Base-by-base conservation (phyloP, 2,329 filamentous ascomycete species). In the Cordyceps javanica region DNA sequence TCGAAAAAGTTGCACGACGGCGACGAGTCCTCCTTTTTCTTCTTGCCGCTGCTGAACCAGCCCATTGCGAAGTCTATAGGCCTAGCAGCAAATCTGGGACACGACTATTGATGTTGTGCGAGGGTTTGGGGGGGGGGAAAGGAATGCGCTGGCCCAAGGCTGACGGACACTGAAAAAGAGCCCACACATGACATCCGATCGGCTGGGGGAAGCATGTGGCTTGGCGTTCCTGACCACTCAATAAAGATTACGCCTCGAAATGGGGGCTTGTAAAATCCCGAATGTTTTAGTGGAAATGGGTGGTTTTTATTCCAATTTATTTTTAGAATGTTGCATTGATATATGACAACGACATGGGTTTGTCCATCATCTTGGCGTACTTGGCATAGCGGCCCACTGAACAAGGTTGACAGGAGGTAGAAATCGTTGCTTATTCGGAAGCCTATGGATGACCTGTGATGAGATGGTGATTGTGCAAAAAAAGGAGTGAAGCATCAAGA, bases 181-280 rank as follows among this genome's bases (percentile, higher is more conserved):
- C n/a, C n/a, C n/a, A 23, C 50, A 32, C 50, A 53, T 54, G 51
- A 54, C 39, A 54, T 44, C 39, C 42, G 51, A 44, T 54, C 51
- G 51, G 51, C 23, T 28, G 36, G 32, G 49, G n/a, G 23, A 52
- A 41, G 45, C 49, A 25, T 23, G 14, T n/a, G 25, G 26, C 44
- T 46, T 46, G 44, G 16, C 44, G 3, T 26, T 50, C 21, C 14
- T 3, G 6, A 38, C 46, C 46, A 23, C 10, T 50, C 3, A 26
- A n/a, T n/a, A n/a, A n/a, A n/a, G 2, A 13, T 2, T 19, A 32
- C 46, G 32, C 19, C 42, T 16, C 25, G 2, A 10, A 39, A 6
- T 21, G 8, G 16, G 38, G 6, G 3, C 13, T 38, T 19, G 38
- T 21, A 39, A 10, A 19, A 21, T 39, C 9, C 9, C 3, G 9